Base-by-base conservation (phyloP, 1,139 yeast genomes). In the Yamadazyma songkhlaensis region DNA sequence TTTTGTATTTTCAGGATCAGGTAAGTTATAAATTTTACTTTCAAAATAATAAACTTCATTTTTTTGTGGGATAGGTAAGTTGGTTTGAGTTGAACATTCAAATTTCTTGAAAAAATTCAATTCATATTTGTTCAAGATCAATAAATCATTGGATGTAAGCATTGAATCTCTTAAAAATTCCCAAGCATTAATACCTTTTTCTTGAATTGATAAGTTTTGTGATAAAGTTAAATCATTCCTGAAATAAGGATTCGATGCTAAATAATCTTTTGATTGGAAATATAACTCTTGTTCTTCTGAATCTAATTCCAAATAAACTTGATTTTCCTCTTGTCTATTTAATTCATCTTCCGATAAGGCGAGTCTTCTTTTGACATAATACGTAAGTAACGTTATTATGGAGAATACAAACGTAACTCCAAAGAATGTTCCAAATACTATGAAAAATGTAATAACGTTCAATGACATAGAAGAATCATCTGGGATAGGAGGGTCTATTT, bases 21-120 rank as follows among this genome's bases (percentile, higher is more conserved):
- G 89, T 11, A 80, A 54, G 10, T 64, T 62, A 47, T 67, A 69
- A 10, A 71, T 64, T 44, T 92, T 92, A 35, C 83, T 79, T 59
- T 92, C 98, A 65, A 84, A 88, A 62, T 92, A 92, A 57, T 89
- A 90, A 2, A 88, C 95, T 41, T 89, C 95, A 55, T 88, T 89
- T 42, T 78, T 77, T 55, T 76, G 75, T 12, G 97, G 97, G 9
- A 92, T 74, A 0, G 98, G 97, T 43, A 89, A 64, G 59, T 89
- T 92, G 2, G 97, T 81, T 57, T 81, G 89, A 7, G 84, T 73
- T 9, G 94, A 84, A 44, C 94, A 80, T 51, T 82, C 89, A 43
- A 81, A 82, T 38, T 78, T 75, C 50, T 73, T 77, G 53, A 77
- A 72, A 53, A 92, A 92, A 38, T 81, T 80, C 37, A 92, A 64